Evolutionary conservation across 805 yeast genomes (phyloP).

Genomic region (Candida taoyuanica): DNA sequence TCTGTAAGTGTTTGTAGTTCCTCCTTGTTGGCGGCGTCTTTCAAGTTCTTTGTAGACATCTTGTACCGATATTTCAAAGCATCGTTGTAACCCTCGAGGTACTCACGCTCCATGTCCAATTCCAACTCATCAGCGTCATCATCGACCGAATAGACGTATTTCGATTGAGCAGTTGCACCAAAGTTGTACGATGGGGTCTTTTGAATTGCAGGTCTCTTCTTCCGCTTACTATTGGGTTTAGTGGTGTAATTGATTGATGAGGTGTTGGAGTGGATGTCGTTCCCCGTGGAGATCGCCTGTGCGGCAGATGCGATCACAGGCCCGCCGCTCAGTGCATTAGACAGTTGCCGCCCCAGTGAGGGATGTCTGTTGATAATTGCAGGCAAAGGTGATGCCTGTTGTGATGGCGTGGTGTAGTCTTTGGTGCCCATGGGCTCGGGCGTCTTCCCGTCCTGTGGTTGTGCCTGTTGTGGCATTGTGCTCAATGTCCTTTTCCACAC

Average conservation of each 20-base stretch:
- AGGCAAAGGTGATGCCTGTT: too few species aligned
- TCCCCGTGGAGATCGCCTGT: slow-evolving; percentile 3
- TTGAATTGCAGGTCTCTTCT: slow-evolving; percentile 22
- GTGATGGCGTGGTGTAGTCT: too few species aligned
- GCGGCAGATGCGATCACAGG: neutral
- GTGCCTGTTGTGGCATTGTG: too few species aligned
- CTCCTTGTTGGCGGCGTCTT: slow-evolving; percentile 10
- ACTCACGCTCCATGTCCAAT: slow-evolving; percentile 52
- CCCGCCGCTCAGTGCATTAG: neutral
- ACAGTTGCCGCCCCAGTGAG: neutral
- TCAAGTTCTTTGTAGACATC: slow-evolving; percentile 25
- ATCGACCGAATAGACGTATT: slow-evolving; percentile 66
- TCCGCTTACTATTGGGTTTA: slow-evolving; percentile 10
- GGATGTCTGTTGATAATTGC: neutral
- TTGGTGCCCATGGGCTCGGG: too few species aligned
- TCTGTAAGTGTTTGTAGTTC: slow-evolving; percentile 14
- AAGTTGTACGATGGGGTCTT: slow-evolving; percentile 21
- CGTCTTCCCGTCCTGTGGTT: too few species aligned
- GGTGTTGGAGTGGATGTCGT: slow-evolving; percentile 13
- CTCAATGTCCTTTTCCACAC: too few species aligned
- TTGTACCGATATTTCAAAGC: slow-evolving; percentile 51
- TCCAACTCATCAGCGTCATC: slow-evolving; percentile 74
- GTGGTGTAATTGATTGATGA: slow-evolving; percentile 15
- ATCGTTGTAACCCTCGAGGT: slow-evolving; percentile 69
- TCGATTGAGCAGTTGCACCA: slow-evolving; percentile 13